phyloP scores from a whole-genome alignment of 257 asterid species.

The Scutellaria baicalensis region DNA sequence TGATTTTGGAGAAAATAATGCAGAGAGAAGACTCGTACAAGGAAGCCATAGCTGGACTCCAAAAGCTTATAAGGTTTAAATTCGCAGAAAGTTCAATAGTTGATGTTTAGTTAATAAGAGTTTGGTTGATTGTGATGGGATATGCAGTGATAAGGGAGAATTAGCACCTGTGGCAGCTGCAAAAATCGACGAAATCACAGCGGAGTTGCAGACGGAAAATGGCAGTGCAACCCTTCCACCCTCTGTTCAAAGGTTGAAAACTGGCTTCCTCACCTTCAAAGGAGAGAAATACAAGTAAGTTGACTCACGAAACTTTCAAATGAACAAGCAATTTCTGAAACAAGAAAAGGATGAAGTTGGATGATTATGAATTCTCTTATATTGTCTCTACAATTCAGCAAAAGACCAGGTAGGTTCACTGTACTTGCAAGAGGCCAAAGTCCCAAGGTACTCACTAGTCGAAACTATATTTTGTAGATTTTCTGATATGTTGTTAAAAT shows the following conservation, averaged over 20 bases:
- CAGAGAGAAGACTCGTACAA: conserved; percentile 74
- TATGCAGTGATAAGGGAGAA: conserved; percentile 64
- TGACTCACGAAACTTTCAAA: not conserved
- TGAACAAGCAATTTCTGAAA: not conserved
- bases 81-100: not conserved
- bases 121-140: not conserved
- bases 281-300: conserved; percentile 73
- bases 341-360: not conserved
- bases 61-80: conserved; percentile 65
- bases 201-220: conserved; percentile 46
- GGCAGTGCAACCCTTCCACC: conserved; percentile 28
- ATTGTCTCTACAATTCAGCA: conserved; percentile 29
- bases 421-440: conserved; percentile 88
- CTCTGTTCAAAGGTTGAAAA: conserved; percentile 56
- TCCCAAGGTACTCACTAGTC: conserved; percentile 50
- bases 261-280: conserved; percentile 73
- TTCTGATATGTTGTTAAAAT: not conserved
- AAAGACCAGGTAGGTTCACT: conserved; percentile 44
- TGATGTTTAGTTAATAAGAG: not conserved
- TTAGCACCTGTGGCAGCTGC: conserved; percentile 65
- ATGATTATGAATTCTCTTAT: conserved; percentile 1
- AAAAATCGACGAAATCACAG: conserved; percentile 54
- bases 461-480: not conserved
- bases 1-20: too few relatives aligned
- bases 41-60: conserved; percentile 70